Evolutionary conservation across 2,329 filamentous ascomycete species (phyloP), one percentile per base, ranked within the genome.

Genomic region (Nemania sp.): DNA sequence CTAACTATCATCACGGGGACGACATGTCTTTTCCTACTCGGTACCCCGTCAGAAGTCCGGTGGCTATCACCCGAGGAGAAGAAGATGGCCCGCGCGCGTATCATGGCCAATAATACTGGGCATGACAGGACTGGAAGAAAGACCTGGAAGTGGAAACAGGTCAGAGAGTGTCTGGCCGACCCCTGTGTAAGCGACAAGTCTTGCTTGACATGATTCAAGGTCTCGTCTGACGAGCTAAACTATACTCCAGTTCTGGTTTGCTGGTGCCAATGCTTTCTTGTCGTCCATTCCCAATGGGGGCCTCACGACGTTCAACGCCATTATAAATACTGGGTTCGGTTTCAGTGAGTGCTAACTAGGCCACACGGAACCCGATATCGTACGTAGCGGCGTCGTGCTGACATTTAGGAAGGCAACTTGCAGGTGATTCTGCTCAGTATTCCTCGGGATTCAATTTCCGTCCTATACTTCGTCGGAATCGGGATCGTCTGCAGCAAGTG

Each of bases 131-230:
- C 75, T 0, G 75, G 73, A 1, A 67, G 74, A 25, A 77, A 73
- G 64, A 71, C 62, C 7, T 77, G 74, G 75, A 72, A 72, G 58
- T 77, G 74, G 74, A 71, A 73, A 53, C 75, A 76, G 35, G 75
- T 67, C 17, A 59, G 67, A 2, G 75, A 77, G 58, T 76, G 75
- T 54, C 52, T 76, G 1, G 10, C 65, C 5, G 75, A 77, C 43
- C 75, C 74, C 5, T 72, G 70, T 35, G 68, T 71, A 48, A 67
- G 68, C 65, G 3, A 1, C 39, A 34, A 21, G 1, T 12, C 43
- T 39, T 32, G 42, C 15, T 29, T 29, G 25, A 29, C 25, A 29
- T 9, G 1, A 2, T 35, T 48, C 2, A 55, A 13, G 12, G 15
- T 13, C 10, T 18, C 5, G 5, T 15, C 21, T 17, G 11, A n/a